Evolutionary conservation across 1,139 yeast species (phyloP).

Genomic region (Debaryomycetaceae sp.): DNA sequence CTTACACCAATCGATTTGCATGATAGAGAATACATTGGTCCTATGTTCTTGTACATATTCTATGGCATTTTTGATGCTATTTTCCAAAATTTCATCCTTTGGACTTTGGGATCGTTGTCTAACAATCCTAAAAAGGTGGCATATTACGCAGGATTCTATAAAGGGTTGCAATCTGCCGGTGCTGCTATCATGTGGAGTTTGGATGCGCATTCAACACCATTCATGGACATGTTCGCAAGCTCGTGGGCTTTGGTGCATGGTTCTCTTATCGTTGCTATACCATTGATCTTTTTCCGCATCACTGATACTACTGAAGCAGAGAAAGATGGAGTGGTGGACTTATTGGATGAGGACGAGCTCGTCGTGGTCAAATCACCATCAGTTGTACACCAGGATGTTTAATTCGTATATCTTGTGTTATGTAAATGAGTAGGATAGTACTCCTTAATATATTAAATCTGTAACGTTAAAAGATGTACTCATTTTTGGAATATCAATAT

Average conservation of each 20-base stretch:
- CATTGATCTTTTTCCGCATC: slow-evolving; percentile 38
- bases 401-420: neutral
- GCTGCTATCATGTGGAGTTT: slow-evolving; percentile 62
- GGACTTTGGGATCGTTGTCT: slow-evolving; percentile 57
- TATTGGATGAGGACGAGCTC: slow-evolving; percentile 25
- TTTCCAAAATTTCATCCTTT: slow-evolving; percentile 54
- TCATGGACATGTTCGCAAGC: slow-evolving; percentile 45
- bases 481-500: neutral
- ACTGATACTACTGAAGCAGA: slow-evolving; percentile 44
- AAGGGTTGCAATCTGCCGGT: slow-evolving; percentile 62
- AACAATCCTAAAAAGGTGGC: slow-evolving; percentile 56
- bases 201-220: slow-evolving; percentile 43
- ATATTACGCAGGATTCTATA: slow-evolving; percentile 59
- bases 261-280: slow-evolving; percentile 40
- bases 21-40: slow-evolving; percentile 48
- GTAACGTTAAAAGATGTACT: neutral
- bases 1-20: slow-evolving; percentile 41
- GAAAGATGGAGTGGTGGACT: slow-evolving; percentile 30
- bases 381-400: neutral
- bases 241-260: slow-evolving; percentile 58
- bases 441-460: neutral
- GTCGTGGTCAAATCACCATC: slow-evolving; percentile 1
- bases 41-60: slow-evolving; percentile 58
- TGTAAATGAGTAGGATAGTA: neutral
- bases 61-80: slow-evolving; percentile 58